phyloP scores from a whole-genome alignment of 2,329 filamentous ascomycete species.

The Xylaria sp. region DNA sequence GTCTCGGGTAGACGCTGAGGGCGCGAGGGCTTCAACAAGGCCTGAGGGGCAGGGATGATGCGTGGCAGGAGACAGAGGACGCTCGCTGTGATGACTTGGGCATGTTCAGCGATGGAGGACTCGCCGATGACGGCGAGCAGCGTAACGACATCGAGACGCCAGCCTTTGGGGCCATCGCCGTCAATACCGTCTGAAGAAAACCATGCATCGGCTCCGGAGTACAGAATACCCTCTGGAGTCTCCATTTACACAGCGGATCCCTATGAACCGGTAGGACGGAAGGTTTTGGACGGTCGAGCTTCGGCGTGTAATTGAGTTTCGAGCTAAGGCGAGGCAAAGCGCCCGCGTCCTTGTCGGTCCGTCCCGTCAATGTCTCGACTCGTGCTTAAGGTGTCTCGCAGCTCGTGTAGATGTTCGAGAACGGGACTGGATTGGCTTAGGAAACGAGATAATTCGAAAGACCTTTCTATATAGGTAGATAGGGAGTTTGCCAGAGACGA shows the following conservation, averaged over 20 bases:
- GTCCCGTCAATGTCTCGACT: neutral
- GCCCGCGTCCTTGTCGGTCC: no score
- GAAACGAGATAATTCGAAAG: neutral
- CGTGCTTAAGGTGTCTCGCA: neutral
- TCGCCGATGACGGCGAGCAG: slow-evolving; percentile 69
- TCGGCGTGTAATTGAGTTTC: slow-evolving; percentile 28
- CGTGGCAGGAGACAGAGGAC: slow-evolving; percentile 63
- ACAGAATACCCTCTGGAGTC: neutral
- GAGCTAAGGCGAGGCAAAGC: slow-evolving; percentile 17
- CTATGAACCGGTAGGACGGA: slow-evolving; percentile 3
- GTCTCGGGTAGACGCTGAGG: slow-evolving; percentile 61
- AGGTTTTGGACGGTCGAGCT: slow-evolving; percentile 22
- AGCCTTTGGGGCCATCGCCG: slow-evolving; percentile 47
- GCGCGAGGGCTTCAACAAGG: slow-evolving; percentile 61
- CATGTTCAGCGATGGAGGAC: slow-evolving; percentile 61
- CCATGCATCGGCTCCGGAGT: slow-evolving; percentile 24
- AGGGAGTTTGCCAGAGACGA: no score
- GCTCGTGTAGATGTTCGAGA: neutral
- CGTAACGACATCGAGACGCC: slow-evolving; percentile 66
- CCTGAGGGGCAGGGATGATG: slow-evolving; percentile 67
- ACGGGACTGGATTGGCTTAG: neutral
- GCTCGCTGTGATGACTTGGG: slow-evolving; percentile 64
- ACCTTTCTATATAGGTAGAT: neutral
- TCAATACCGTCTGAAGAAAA: slow-evolving; percentile 45
- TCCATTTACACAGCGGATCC: slow-evolving; percentile 26